These are phyloP conservation scores for Micractinium conductrix DNA, from an alignment of 139 green algal genomes.

Conservation along the genomic window DNA sequence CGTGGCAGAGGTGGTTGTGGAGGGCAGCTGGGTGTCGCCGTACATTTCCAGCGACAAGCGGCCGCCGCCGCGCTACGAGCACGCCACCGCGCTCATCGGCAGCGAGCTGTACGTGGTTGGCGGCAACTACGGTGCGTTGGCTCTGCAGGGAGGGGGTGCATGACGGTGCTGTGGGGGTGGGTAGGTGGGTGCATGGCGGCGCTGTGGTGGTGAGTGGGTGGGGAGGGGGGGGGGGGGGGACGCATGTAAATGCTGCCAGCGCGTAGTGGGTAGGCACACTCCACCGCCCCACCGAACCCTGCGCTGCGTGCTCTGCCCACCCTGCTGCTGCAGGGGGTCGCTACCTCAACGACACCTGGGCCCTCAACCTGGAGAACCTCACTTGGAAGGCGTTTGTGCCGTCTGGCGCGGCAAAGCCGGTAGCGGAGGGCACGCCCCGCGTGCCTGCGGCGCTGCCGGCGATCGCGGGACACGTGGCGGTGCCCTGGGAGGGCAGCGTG, in stretches of 20 bases:
- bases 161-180: too few species aligned
- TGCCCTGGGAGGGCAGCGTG: constrained; percentile 64
- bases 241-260: too few species aligned
- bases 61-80: constrained; percentile 83
- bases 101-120: constrained; percentile 80
- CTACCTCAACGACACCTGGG: constrained; percentile 89
- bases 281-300: not conserved
- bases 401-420: not conserved
- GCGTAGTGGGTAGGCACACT: too few species aligned
- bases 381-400: constrained; percentile 63
- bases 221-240: too few species aligned
- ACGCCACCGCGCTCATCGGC: constrained; percentile 74
- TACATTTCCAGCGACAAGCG: constrained; percentile 41
- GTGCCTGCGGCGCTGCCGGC: constrained; percentile 51
- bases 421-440: not conserved
- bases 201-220: too few species aligned
- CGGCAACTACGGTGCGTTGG: constrained; percentile 79
- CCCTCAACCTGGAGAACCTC: constrained; percentile 78
- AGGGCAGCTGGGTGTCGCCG: constrained; percentile 51
- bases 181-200: too few species aligned
- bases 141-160: not conserved
- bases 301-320: not conserved
- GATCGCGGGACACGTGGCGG: constrained; percentile 63
- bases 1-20: constrained; percentile 54
- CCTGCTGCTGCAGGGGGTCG: constrained; percentile 66